A percentile compares a stretch with the other conserved stretches of the same genome.
phyloP scores from a whole-genome alignment of 371 early-diverging fungal species.

The Paraphysoderma sedebokerense region DNA sequence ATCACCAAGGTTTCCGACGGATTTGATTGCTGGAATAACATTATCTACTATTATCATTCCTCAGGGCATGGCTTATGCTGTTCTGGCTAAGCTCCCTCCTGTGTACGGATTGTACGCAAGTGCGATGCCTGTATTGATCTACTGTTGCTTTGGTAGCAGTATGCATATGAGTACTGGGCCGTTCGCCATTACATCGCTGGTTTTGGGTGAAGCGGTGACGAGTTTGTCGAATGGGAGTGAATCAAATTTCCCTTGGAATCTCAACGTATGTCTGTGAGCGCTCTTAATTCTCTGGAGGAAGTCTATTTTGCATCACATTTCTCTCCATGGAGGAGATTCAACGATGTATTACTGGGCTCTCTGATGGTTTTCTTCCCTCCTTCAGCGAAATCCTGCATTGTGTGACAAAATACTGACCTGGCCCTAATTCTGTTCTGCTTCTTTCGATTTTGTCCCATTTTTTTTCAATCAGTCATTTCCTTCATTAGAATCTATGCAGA shows the following conservation, averaged over 20 bases:
- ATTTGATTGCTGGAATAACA: constrained; percentile 20
- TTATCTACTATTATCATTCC: constrained; percentile 29
- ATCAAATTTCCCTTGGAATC: neutral
- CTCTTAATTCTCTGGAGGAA: neutral
- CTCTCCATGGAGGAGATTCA: too few relatives aligned
- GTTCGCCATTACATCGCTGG: constrained; percentile 25
- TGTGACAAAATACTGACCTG: too few relatives aligned
- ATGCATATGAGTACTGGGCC: constrained; percentile 23
- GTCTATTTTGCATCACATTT: too few relatives aligned
- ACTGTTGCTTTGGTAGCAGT: constrained; percentile 22
- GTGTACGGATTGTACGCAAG: constrained; percentile 33
- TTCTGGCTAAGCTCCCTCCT: constrained; percentile 27
- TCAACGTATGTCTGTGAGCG: neutral
- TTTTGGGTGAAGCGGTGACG: constrained; percentile 20
- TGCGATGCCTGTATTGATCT: constrained; percentile 21
- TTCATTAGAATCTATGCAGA: constrained; percentile 8
- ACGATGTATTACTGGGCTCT: too few relatives aligned
- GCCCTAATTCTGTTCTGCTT: neutral
- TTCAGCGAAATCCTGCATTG: too few relatives aligned
- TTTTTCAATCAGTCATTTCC: constrained; percentile 3
- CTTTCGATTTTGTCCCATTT: neutral
- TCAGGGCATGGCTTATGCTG: constrained; percentile 37
- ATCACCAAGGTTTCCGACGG: constrained; percentile 9
- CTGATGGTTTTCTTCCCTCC: too few relatives aligned
- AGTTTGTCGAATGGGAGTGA: constrained; percentile 8